Evolutionary conservation across 192 early-diverging fungal genomes (phyloP), one percentile per base, ranked within the genome.

Genomic region (Borealophlyctis nickersoniae): DNA sequence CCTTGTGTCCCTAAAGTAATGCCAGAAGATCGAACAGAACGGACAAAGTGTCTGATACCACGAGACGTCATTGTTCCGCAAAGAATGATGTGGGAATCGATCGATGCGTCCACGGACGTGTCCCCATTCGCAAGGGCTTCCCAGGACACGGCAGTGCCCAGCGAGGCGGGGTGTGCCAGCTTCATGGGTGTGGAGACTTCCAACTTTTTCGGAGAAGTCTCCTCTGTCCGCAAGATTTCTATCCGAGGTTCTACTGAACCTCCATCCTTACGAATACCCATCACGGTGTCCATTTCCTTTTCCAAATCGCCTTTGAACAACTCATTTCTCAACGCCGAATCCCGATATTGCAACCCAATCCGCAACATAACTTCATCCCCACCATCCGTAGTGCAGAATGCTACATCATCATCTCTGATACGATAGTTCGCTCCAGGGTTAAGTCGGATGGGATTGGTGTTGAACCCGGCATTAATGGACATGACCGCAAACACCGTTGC

Each of bases 311-410:
- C 45, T 53, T 61, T 52, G 13, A 65, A 66, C 14, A 77, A 49
- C 39, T 73, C 73, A 16, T 75, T 65, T 19, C 67, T 50, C n/a
- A 58, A 56, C 3, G 64, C 62, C 34, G 58, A 35, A 34, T 75
- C 79, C 52, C 74, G 75, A 60, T 75, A 81, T 36, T 81, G 75
- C 52, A 77, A 59, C 29, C 56, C 49, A 26, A 82, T 66, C 16
- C 81, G 50, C 60, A 82, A 56, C 35, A 73, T 59, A 3, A 74
- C 53, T 56, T 79, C 73, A 48, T 82, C 81, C 16, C 75, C 74
- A 0, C 74, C 74, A 30, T 63, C 64, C 0, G 69, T 58, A 14
- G 74, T 60, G 52, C 72, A 74, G 52, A 82, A 73, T 11, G 65
- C 60, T 16, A 82, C 69, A 58, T 82, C 81, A 50, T 74, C 77